Conservation (phyloP, 164 flowering plant species). For the Sedum album region DNA sequence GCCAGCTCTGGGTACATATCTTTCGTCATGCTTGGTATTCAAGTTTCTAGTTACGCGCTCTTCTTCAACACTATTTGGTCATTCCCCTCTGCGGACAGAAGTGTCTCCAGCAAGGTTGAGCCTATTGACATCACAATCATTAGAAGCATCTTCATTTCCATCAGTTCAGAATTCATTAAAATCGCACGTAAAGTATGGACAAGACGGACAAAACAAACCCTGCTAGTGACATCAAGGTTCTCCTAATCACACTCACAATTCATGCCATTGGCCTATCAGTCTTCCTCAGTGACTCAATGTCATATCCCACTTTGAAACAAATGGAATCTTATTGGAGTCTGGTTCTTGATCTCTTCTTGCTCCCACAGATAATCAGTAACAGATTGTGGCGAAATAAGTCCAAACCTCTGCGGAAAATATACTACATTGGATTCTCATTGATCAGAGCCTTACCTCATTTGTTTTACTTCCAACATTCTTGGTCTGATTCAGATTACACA, state of each 20-base stretch:
- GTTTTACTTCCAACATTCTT: background rate
- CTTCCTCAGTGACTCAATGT: background rate
- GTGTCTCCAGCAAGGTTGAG: background rate
- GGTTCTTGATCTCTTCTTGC: slow-evolving; percentile 13
- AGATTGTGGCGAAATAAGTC: background rate
- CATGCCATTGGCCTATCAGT: background rate
- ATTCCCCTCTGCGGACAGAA: background rate
- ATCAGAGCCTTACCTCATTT: background rate
- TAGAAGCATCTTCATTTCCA: background rate
- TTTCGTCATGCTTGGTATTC: slow-evolving; percentile 11
- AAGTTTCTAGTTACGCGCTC: slow-evolving; percentile 5
- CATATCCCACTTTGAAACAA: background rate
- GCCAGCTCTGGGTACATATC: slow-evolving; percentile 11
- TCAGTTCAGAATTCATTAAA: slow-evolving; percentile 2
- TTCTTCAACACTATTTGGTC: background rate
- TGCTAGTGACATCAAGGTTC: slow-evolving; percentile 5
- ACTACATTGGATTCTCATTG: background rate
- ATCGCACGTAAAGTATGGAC: background rate
- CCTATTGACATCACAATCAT: background rate
- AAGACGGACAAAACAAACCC: background rate
- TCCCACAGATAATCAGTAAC: slow-evolving; percentile 15
- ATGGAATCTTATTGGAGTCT: background rate
- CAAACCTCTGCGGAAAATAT: slow-evolving; percentile 2
- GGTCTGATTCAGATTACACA: background rate
- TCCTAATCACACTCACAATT: background rate